Evolutionary conservation across 169 alveolate species (phyloP).

Genomic region (Eimeria brunetti): DNA sequence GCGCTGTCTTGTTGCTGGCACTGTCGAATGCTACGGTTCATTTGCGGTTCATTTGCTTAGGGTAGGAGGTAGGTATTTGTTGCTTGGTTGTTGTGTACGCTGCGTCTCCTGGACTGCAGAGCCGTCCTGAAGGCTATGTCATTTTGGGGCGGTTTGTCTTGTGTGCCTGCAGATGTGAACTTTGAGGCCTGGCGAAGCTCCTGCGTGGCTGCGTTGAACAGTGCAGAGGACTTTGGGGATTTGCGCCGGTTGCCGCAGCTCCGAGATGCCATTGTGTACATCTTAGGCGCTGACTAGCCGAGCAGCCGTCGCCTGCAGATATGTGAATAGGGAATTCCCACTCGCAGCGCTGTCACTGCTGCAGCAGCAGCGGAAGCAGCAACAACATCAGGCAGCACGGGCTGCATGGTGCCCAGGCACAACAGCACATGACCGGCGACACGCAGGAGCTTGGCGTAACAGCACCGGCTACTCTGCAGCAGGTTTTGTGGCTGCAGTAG

Average conservation of each 20-base stretch:
- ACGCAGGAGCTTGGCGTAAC: constrained; percentile 13
- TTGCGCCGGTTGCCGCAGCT: constrained; percentile 66
- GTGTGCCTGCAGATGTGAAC: constrained; percentile 15
- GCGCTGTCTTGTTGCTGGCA: background rate
- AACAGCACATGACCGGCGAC: constrained; percentile 10
- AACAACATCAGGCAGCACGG: constrained; percentile 32
- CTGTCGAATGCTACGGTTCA: background rate
- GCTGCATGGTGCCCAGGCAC: constrained; percentile 26
- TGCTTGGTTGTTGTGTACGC: background rate
- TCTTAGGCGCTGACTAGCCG: constrained; percentile 56
- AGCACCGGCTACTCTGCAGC: background rate
- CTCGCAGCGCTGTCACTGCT: constrained; percentile 8
- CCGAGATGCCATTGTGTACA: constrained; percentile 62
- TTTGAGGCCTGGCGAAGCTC: constrained; percentile 56
- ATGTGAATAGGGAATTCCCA: constrained; percentile 29
- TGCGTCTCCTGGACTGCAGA: background rate
- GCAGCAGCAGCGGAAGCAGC: background rate
- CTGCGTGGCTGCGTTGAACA: constrained; percentile 63
- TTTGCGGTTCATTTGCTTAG: background rate
- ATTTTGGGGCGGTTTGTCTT: background rate
- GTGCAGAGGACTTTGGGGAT: constrained; percentile 58
- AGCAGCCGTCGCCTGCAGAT: background rate
- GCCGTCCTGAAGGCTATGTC: background rate
- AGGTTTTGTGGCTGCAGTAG: constrained; percentile 11
- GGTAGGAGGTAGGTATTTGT: background rate